Evolutionary conservation across 805 yeast genomes (phyloP).

Genomic region (Millerozyma acaciae): DNA sequence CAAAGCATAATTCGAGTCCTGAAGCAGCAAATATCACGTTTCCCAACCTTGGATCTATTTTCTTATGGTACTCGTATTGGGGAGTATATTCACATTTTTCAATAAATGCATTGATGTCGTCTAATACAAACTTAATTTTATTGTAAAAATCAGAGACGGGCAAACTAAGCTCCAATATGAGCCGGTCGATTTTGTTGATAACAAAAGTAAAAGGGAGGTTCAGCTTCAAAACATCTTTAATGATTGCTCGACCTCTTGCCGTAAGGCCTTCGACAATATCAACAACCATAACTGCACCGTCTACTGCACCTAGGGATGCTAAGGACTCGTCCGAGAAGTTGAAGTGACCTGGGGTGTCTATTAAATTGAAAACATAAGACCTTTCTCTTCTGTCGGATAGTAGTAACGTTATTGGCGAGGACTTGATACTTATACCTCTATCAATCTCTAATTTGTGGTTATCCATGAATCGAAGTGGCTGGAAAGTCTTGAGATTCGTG

Average conservation of each 20-base stretch:
- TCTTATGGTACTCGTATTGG: slow-evolving; percentile 22
- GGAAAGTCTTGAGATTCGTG: slow-evolving; percentile 33
- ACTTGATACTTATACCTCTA: slow-evolving; percentile 65
- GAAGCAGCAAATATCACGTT: slow-evolving; percentile 78
- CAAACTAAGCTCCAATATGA: slow-evolving; percentile 73
- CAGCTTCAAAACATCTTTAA: slow-evolving; percentile 49
- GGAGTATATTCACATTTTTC: slow-evolving; percentile 24
- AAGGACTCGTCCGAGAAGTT: slow-evolving; percentile 76
- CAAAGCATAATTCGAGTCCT: slow-evolving; percentile 58
- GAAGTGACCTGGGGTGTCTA: slow-evolving; percentile 92
- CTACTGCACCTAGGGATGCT: slow-evolving; percentile 54
- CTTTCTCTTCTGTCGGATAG: slow-evolving; percentile 47
- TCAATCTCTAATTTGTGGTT: slow-evolving; percentile 64
- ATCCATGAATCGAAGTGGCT: slow-evolving; percentile 64
- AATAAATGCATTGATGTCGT: slow-evolving; percentile 59
- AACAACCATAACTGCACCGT: slow-evolving; percentile 66
- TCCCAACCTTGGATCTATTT: slow-evolving; percentile 55
- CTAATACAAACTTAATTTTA: slow-evolving; percentile 59
- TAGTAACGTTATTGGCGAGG: slow-evolving; percentile 59
- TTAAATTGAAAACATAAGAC: slow-evolving; percentile 56
- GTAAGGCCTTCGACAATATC: slow-evolving; percentile 85
- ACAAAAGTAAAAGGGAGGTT: slow-evolving; percentile 56
- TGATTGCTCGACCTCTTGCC: slow-evolving; percentile 44
- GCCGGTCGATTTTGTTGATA: slow-evolving; percentile 78
- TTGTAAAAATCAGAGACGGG: slow-evolving; percentile 72